Base-by-base conservation (phyloP, 768 basidiomycete genomes). In the Mycena leptocephala region DNA sequence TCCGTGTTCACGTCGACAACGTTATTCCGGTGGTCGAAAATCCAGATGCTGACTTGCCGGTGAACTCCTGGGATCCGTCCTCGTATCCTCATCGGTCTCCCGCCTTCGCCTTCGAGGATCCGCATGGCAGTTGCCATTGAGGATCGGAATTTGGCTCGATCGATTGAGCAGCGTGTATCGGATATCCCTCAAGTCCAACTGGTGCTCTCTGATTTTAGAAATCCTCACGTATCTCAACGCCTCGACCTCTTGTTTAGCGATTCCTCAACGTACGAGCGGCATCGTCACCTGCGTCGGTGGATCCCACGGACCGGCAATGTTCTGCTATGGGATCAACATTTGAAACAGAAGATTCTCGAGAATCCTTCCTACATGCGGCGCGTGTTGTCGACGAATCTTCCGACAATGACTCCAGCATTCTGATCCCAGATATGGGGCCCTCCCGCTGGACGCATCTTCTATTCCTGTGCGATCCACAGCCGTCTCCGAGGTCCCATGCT, bases 281-380 rank as follows among this genome's bases (percentile, higher is more conserved):
- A 71, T 37, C 41, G 41, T 3, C 41, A 71, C 32, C 33, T 71
- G 58, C 59, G 32, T 26, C 70, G 70, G 5, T 71, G 70, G 70
- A 48, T 71, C 37, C 22, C 59, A 22, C 58, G 70, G 20, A 11
- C 28, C 5, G 70, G 70, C 3, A 39, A 71, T 35, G 9, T 51
- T 16, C 4, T 59, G 5, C 5, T 71, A 20, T 71, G 58, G 58
- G 70, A 71, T 28, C 30, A 24, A 13, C 43, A 62, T 4, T 61
- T 32, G n/a, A 43, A 39, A 18, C 28, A 14, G 33, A 26, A 13
- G 3, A 61, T 24, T 4, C 13, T 7, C 13, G 13, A 48, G 13
- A 59, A 71, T 71, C 59, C 70, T 22, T 16, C 24, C 4, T 71
- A 24, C 20, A 48, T 62, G 5, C 7, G 32, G 46, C 35, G 48